phyloP scores from a whole-genome alignment of 495 filamentous ascomycete genomes.

The Penicilliopsis zonata region DNA sequence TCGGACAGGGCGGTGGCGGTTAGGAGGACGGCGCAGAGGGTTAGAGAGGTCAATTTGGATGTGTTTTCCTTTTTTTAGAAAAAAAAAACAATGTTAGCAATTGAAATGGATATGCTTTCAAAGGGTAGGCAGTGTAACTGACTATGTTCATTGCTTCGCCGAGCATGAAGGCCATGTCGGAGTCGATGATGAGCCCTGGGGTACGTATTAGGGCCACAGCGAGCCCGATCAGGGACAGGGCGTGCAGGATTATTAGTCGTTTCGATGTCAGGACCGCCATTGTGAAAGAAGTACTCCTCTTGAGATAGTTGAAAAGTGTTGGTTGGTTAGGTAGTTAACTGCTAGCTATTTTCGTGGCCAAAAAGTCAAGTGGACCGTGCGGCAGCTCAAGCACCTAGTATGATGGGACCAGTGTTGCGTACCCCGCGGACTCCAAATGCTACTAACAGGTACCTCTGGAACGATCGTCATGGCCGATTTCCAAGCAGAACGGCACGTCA shows the following conservation, averaged over 20 bases:
- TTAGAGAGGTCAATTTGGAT: slow-evolving; percentile 21
- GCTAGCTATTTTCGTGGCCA: too few species aligned
- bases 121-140: slow-evolving; percentile 10
- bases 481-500: slow-evolving; percentile 63
- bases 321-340: too few species aligned
- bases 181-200: slow-evolving; percentile 58
- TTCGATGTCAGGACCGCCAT: slow-evolving; percentile 74
- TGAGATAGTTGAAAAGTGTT: too few species aligned
- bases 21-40: slow-evolving; percentile 60
- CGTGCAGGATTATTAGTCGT: slow-evolving; percentile 65
- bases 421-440: too few species aligned
- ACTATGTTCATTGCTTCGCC: slow-evolving; percentile 75
- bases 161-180: slow-evolving; percentile 69
- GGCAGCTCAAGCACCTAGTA: too few species aligned
- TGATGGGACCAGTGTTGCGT: too few species aligned
- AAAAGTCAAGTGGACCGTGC: too few species aligned
- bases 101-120: not conserved
- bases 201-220: slow-evolving; percentile 70
- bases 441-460: too few species aligned
- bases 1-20: slow-evolving; percentile 56
- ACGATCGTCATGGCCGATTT: slow-evolving; percentile 35
- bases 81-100: slow-evolving; percentile 1
- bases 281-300: too few species aligned
- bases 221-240: slow-evolving; percentile 70
- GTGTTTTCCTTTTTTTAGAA: slow-evolving; percentile 8